Percentiles rank a stretch among this genome's conserved stretches.
These are phyloP conservation scores for Raddia distichophylla DNA, from an alignment of 176 grass and related monocot species.

Conservation along the genomic window DNA sequence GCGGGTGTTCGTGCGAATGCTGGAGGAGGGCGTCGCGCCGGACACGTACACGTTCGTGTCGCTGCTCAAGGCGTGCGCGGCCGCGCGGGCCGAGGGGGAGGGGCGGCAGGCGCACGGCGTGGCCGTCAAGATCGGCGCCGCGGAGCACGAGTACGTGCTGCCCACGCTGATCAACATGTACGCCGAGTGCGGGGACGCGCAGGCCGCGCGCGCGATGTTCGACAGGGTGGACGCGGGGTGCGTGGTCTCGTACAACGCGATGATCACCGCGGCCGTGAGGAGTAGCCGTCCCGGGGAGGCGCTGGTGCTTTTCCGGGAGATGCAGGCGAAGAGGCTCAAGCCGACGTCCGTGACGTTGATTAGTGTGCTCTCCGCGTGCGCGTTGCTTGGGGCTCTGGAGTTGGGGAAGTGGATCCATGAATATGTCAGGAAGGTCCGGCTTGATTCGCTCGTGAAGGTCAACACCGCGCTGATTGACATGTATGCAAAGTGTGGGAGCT, in stretches of 20 bases:
- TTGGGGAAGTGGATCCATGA: constrained; percentile 76
- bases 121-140: constrained; percentile 50
- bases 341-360: constrained; percentile 58
- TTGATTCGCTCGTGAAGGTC: constrained; percentile 63
- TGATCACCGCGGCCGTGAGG: constrained; percentile 61
- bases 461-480: constrained; percentile 73
- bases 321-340: constrained; percentile 59
- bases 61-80: constrained; percentile 63
- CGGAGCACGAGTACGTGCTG: constrained; percentile 61
- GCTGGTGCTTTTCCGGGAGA: constrained; percentile 66
- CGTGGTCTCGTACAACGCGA: constrained; percentile 73
- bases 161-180: constrained; percentile 74
- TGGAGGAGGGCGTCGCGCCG: constrained; percentile 55
- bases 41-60: constrained; percentile 67
- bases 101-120: constrained; percentile 58
- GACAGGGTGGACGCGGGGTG: constrained; percentile 43
- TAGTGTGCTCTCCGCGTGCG: constrained; percentile 59
- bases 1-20: constrained; percentile 53
- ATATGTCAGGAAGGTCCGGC: constrained; percentile 52
- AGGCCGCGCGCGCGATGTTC: constrained; percentile 49
- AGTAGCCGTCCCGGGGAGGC: constrained; percentile 67
- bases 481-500: constrained; percentile 82
- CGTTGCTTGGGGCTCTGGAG: constrained; percentile 55
- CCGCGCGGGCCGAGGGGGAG: constrained; percentile 39
- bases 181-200: constrained; percentile 53